Conservation (phyloP, 2,329 filamentous ascomycete genomes). For the Ceratocystis smalleyi region DNA sequence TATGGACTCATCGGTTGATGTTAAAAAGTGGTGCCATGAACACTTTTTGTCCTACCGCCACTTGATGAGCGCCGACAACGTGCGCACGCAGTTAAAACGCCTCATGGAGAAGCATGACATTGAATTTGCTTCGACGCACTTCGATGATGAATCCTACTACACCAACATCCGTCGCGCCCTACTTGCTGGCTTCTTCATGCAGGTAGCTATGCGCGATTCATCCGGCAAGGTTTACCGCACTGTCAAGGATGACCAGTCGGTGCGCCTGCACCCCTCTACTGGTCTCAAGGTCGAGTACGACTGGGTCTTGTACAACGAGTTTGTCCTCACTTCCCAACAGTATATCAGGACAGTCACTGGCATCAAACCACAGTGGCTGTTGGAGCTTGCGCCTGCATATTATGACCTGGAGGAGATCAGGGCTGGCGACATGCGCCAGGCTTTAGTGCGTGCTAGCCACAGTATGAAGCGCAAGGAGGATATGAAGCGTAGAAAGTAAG, state of each 20-base stretch:
- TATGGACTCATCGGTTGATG: conserved; percentile 45
- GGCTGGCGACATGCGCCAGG: conserved; percentile 71
- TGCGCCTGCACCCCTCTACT: conserved; percentile 84
- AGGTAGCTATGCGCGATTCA: conserved; percentile 85
- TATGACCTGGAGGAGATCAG: conserved; percentile 74
- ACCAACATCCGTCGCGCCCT: conserved; percentile 89
- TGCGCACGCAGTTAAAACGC: conserved; percentile 75
- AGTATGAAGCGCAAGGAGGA: conserved; percentile 46
- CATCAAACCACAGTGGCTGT: conserved; percentile 83
- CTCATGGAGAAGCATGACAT: conserved; percentile 92
- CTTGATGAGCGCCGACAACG: conserved; percentile 83
- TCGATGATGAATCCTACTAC: conserved; percentile 95
- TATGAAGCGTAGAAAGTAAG: conserved; percentile 28
- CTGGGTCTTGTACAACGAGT: conserved; percentile 97
- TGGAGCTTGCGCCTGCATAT: conserved; percentile 88
- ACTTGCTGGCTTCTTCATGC: conserved; percentile 97
- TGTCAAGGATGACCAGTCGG: conserved; percentile 89
- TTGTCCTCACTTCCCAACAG: conserved; percentile 94
- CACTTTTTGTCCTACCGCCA: conserved; percentile 86
- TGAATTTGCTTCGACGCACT: conserved; percentile 74
- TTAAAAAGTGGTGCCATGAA: conserved; percentile 89
- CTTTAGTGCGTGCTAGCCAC: conserved; percentile 41
- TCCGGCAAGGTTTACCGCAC: conserved; percentile 84
- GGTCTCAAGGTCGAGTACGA: conserved; percentile 79
- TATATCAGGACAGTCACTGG: conserved; percentile 90